Conservation (phyloP, 2,329 filamentous ascomycete genomes). For the Bipolaris oryzae region DNA sequence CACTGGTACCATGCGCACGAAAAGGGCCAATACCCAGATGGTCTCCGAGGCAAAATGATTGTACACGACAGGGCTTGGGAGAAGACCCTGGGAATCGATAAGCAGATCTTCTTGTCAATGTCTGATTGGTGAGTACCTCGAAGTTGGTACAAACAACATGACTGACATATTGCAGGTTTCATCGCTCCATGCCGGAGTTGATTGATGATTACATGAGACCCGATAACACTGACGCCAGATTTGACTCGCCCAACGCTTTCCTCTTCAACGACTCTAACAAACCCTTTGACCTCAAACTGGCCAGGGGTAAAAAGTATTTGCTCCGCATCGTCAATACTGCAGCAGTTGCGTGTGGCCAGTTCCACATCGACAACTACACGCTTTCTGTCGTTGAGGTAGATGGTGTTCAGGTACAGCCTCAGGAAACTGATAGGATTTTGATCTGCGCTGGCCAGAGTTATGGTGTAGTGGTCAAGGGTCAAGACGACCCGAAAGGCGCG, state of each 20-base stretch:
- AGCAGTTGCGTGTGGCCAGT: slow-evolving; percentile 52
- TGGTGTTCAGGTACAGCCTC: slow-evolving; percentile 50
- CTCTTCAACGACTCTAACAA: slow-evolving; percentile 17
- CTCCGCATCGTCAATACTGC: slow-evolving; percentile 67
- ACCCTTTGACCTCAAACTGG: slow-evolving; percentile 40
- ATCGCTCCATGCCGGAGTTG: slow-evolving; percentile 25
- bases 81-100: slow-evolving; percentile 43
- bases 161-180: slow-evolving; percentile 10
- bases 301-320: slow-evolving; percentile 63
- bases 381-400: slow-evolving; percentile 31
- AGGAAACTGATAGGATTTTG: slow-evolving; percentile 47
- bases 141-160: slow-evolving; percentile 23
- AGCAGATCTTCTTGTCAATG: slow-evolving; percentile 11
- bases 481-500: slow-evolving; percentile 39
- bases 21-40: slow-evolving; percentile 50
- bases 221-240: slow-evolving; percentile 43
- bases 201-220: slow-evolving; percentile 53
- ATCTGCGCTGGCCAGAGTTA: slow-evolving; percentile 39
- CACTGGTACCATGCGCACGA: slow-evolving; percentile 72
- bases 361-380: slow-evolving; percentile 50
- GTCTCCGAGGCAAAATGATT: slow-evolving; percentile 48
- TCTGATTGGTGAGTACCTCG: slow-evolving; percentile 9
- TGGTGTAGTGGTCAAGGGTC: slow-evolving; percentile 27
- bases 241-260: slow-evolving; percentile 10
- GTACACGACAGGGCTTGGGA: slow-evolving; percentile 50